Conservation (phyloP, 768 basidiomycete genomes). For the Boletellus sp. region DNA sequence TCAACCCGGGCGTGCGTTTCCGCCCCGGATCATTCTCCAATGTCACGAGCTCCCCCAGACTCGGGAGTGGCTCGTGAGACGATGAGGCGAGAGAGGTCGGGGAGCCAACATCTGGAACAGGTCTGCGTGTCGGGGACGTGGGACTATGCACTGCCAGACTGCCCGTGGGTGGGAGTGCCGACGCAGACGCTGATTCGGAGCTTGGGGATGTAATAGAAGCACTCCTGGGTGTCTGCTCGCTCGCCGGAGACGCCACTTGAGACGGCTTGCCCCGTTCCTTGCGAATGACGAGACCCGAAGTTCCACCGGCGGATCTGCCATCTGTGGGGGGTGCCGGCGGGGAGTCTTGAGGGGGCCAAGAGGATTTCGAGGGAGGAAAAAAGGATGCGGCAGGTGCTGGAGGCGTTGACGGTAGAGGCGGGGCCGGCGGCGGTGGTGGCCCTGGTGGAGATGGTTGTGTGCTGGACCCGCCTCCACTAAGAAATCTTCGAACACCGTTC, state of each 20-base stretch:
- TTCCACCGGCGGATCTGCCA: conserved; percentile 17
- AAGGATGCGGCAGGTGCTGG: conserved; percentile 22
- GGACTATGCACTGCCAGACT: conserved; percentile 24
- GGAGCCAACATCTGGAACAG: conserved; percentile 20
- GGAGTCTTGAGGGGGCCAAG: conserved; percentile 46
- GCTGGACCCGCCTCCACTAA: conserved; percentile 42
- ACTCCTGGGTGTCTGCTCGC: conserved; percentile 24
- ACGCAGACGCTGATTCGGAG: conserved; percentile 21
- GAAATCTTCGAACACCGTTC: conserved; percentile 71
- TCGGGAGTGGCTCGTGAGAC: conserved; percentile 30
- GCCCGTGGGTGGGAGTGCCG: conserved; percentile 20
- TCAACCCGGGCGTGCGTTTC: conserved; percentile 42
- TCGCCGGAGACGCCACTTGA: conserved; percentile 19
- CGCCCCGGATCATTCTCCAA: conserved; percentile 35
- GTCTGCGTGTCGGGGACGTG: conserved; percentile 19
- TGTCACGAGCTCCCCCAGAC: conserved; percentile 33
- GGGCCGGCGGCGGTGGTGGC: conserved; percentile 11
- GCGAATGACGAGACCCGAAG: conserved; percentile 43
- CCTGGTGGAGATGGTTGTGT: conserved; percentile 27
- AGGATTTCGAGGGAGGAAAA: conserved; percentile 32
- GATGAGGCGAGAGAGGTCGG: conserved; percentile 39
- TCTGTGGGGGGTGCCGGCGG: conserved; percentile 29
- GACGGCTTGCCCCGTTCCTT: conserved; percentile 44
- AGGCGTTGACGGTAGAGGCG: conserved; percentile 21
- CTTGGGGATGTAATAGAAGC: conserved; percentile 24